Percentiles rank a stretch among this genome's conserved stretches.
Conservation (phyloP, 768 basidiomycete genomes). For the Psilocybe sp. region DNA sequence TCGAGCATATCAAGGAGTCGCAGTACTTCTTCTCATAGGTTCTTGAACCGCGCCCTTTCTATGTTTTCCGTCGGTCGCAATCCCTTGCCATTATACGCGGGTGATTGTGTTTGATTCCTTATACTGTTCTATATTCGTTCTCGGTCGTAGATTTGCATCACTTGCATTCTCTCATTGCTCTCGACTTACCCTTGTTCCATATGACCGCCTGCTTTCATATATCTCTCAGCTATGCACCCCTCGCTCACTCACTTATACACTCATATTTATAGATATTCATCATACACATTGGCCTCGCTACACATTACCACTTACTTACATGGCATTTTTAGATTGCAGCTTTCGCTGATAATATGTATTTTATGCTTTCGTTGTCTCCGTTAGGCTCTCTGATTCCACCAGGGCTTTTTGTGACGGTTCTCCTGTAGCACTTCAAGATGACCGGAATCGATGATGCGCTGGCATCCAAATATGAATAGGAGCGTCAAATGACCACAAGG, state of each 20-base stretch:
- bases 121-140: too few species aligned
- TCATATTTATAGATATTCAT: neutral
- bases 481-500: too few species aligned
- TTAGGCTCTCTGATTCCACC: too few species aligned
- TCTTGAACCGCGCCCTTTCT: neutral
- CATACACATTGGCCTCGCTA: neutral
- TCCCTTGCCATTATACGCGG: too few species aligned
- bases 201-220: too few species aligned
- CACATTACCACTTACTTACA: constrained; percentile 1
- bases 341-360: constrained; percentile 7
- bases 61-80: too few species aligned
- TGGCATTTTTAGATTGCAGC: neutral
- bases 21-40: constrained; percentile 91
- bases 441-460: too few species aligned
- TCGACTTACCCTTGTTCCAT: neutral
- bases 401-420: too few species aligned
- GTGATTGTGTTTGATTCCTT: too few species aligned
- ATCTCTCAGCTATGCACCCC: neutral
- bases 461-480: too few species aligned
- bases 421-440: too few species aligned
- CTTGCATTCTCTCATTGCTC: neutral
- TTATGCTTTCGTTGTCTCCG: neutral
- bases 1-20: constrained; percentile 75
- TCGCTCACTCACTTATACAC: neutral
- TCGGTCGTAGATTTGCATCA: neutral